A percentile compares a stretch with the other conserved stretches of the same genome.
These are phyloP conservation scores for Ustilago loliicola DNA, from an alignment of 1,284 basidiomycete species.

Conservation along the genomic window DNA sequence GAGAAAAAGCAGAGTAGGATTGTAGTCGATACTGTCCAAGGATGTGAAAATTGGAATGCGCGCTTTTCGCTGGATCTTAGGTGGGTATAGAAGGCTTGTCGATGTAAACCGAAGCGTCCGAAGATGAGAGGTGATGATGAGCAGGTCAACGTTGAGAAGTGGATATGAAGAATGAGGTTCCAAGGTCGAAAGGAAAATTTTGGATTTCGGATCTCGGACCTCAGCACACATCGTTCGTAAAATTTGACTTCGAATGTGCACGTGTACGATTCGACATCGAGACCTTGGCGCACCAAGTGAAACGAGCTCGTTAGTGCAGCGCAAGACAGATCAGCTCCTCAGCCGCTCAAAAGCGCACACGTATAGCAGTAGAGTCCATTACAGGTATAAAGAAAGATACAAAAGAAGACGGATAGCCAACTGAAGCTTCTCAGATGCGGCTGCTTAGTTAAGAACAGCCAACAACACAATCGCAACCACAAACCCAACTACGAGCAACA, in stretches of 20 bases:
- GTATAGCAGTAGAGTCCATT: neutral
- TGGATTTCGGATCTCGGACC: constrained; percentile 35
- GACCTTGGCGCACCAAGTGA: neutral
- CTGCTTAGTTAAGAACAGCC: constrained; percentile 72
- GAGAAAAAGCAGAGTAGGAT: neutral
- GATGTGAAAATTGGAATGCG: too few species aligned
- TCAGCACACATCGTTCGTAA: neutral
- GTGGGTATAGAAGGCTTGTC: too few species aligned
- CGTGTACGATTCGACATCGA: neutral
- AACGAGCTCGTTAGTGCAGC: too few species aligned
- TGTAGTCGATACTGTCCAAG: too few species aligned
- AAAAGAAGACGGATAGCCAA: neutral
- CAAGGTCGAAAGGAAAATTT: constrained; percentile 29
- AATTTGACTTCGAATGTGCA: constrained; percentile 2
- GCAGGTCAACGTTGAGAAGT: neutral
- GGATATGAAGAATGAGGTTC: neutral
- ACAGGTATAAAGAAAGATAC: neutral
- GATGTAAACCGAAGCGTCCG: too few species aligned
- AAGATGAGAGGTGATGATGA: neutral
- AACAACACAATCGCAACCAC: constrained; percentile 91
- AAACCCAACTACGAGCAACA: constrained; percentile 87
- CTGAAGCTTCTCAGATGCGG: neutral
- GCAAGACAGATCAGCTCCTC: too few species aligned
- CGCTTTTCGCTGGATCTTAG: too few species aligned
- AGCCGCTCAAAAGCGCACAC: too few species aligned